Conservation (phyloP, 192 early-diverging fungal genomes). For the Phlyctochytrium arcticum region DNA sequence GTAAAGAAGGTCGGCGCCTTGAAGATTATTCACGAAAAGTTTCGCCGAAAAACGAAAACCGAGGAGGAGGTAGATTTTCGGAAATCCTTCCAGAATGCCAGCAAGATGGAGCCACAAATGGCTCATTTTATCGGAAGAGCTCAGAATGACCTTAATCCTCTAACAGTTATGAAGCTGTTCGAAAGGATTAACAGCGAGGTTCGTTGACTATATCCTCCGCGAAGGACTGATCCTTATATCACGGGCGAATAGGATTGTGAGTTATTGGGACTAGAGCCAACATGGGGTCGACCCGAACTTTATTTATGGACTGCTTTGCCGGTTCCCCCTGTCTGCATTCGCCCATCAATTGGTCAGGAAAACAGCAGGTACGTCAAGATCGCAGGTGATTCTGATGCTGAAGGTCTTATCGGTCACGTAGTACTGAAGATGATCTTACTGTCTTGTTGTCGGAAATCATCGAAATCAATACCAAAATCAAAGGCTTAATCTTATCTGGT, state of each 20-base stretch:
- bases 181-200: conserved; percentile 82
- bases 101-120: conserved; percentile 68
- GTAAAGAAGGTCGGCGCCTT: conserved; percentile 95
- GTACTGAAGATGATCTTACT: conserved; percentile 96
- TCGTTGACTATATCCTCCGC: background rate
- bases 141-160: conserved; percentile 92
- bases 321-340: conserved; percentile 93
- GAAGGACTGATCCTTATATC: background rate
- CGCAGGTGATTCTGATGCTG: background rate
- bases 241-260: conserved; percentile 74
- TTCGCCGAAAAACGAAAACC: conserved; percentile 71
- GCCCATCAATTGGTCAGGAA: conserved; percentile 92
- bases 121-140: conserved; percentile 73
- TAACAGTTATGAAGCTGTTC: conserved; percentile 81
- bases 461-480: conserved; percentile 62
- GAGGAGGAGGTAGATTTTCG: conserved; percentile 75
- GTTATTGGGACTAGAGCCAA: conserved; percentile 85
- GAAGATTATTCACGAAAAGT: conserved; percentile 95
- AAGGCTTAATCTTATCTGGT: conserved; percentile 21
- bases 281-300: conserved; percentile 80
- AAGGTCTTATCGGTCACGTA: too few species aligned
- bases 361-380: conserved; percentile 55
- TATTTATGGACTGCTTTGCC: conserved; percentile 94
- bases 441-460: conserved; percentile 93
- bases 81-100: conserved; percentile 70